Evolutionary conservation across 1,284 basidiomycete species (phyloP).

Genomic region (Cutaneotrichosporon spelunceum): DNA sequence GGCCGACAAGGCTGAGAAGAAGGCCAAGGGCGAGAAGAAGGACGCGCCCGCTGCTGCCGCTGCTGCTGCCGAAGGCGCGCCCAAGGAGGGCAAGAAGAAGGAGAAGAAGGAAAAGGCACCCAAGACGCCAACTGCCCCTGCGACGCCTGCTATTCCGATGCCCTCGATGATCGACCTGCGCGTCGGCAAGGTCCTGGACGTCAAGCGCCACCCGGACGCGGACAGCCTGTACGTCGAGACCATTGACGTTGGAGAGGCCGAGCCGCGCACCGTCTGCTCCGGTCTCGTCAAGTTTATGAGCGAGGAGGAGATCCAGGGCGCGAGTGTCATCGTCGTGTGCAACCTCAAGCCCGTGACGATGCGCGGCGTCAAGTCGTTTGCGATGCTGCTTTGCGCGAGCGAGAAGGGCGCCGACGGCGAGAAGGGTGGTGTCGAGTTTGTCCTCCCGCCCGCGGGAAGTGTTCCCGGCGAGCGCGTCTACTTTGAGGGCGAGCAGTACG

Average conservation of each 20-base stretch:
- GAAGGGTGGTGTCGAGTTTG: slow-evolving; percentile 83
- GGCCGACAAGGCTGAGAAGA: slow-evolving; percentile 26
- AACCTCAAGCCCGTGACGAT: slow-evolving; percentile 93
- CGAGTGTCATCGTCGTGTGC: slow-evolving; percentile 77
- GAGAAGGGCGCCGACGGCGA: slow-evolving; percentile 70
- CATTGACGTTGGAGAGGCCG: slow-evolving; percentile 88
- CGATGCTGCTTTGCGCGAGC: slow-evolving; percentile 90
- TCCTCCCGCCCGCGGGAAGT: slow-evolving; percentile 78
- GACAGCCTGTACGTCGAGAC: slow-evolving; percentile 88
- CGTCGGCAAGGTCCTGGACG: slow-evolving; percentile 85
- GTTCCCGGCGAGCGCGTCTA: slow-evolving; percentile 87
- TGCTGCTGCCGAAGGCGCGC: slow-evolving; percentile 22
- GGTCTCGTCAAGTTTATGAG: slow-evolving; percentile 92
- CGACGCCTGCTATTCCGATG: slow-evolving; percentile 69
- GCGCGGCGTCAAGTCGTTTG: slow-evolving; percentile 93
- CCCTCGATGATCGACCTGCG: slow-evolving; percentile 93
- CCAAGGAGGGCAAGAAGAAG: slow-evolving; percentile 53
- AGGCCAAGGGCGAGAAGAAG: slow-evolving; percentile 34
- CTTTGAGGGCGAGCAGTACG: slow-evolving; percentile 82
- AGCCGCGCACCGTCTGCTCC: slow-evolving; percentile 88
- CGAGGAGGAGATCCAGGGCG: slow-evolving; percentile 85
- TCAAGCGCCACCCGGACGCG: slow-evolving; percentile 90
- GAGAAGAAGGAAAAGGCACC: slow-evolving; percentile 55
- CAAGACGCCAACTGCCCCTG: slow-evolving; percentile 45
- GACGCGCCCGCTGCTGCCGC: slow-evolving; percentile 23